Conservation (phyloP, 352 stramenopile genomes). For the Bremia lactucae region DNA sequence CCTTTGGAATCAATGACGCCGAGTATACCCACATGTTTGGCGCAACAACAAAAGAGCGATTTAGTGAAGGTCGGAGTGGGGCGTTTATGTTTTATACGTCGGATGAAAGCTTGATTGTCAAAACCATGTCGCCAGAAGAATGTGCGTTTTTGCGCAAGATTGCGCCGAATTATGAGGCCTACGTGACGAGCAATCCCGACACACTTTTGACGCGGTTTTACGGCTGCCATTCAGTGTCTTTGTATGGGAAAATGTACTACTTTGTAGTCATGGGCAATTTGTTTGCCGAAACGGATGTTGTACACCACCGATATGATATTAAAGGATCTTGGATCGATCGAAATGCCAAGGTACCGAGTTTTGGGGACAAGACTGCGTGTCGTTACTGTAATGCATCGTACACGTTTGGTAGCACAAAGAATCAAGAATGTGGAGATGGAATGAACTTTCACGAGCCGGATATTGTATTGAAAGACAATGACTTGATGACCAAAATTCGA, state of each 20-base stretch:
- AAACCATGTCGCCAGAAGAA: constrained; percentile 85
- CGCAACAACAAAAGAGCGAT: constrained; percentile 80
- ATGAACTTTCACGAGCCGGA: constrained; percentile 85
- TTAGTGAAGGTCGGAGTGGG: constrained; percentile 80
- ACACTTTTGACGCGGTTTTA: constrained; percentile 86
- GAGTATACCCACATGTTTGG: constrained; percentile 81
- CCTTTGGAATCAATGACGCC: constrained; percentile 68
- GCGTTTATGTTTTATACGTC: constrained; percentile 90
- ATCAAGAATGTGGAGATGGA: constrained; percentile 74
- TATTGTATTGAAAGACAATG: constrained; percentile 85
- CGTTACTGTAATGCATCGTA: constrained; percentile 83
- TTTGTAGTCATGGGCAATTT: constrained; percentile 91
- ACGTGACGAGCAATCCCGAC: constrained; percentile 75
- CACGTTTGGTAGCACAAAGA: constrained; percentile 78
- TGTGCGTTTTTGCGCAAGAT: constrained; percentile 83
- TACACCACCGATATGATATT: constrained; percentile 88
- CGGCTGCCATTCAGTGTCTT: constrained; percentile 76
- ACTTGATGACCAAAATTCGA: constrained; percentile 84
- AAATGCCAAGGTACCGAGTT: constrained; percentile 74
- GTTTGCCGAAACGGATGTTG: constrained; percentile 76
- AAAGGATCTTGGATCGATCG: constrained; percentile 87
- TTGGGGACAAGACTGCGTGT: constrained; percentile 69
- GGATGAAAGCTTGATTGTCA: constrained; percentile 83
- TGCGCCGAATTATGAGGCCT: constrained; percentile 71
- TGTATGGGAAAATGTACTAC: constrained; percentile 89